Evolutionary conservation across 208 protist species (phyloP).

Genomic region (Acanthamoeba healyi): DNA sequence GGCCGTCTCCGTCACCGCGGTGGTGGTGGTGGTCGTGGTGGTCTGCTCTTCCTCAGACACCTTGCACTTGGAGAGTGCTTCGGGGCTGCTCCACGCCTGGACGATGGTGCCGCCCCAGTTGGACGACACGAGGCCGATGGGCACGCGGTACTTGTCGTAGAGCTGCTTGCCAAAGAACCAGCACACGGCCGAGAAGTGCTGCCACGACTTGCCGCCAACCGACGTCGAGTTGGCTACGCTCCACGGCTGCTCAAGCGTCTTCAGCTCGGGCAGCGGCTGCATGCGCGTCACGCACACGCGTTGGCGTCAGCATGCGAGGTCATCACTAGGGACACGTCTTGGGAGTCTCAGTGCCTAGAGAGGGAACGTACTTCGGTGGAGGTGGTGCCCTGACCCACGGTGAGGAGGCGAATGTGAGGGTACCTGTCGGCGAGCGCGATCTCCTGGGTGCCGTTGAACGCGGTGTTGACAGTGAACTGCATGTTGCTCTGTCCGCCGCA

Average conservation of each 20-base stretch:
- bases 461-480: conserved; percentile 70
- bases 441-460: conserved; percentile 75
- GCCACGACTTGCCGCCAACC: background rate
- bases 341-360: no score
- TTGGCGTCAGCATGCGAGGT: background rate
- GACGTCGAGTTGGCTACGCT: conserved; percentile 32
- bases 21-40: background rate
- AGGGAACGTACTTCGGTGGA: background rate
- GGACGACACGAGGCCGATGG: conserved; percentile 8
- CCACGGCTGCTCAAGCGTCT: conserved; percentile 45
- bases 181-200: conserved; percentile 58
- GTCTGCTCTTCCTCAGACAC: background rate
- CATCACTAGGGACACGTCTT: no score
- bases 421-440: conserved; percentile 63
- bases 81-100: conserved; percentile 55
- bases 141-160: conserved; percentile 24
- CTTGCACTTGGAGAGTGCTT: conserved; percentile 56
- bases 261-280: background rate
- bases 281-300: background rate
- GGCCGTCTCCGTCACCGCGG: background rate
- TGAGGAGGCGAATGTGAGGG: conserved; percentile 69
- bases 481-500: conserved; percentile 79
- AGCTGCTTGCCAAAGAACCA: conserved; percentile 76
- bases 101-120: conserved; percentile 61
- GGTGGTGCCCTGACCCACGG: conserved; percentile 42